Conservation (phyloP, 2,329 filamentous ascomycete genomes). For the Huntiella moniliformis region DNA sequence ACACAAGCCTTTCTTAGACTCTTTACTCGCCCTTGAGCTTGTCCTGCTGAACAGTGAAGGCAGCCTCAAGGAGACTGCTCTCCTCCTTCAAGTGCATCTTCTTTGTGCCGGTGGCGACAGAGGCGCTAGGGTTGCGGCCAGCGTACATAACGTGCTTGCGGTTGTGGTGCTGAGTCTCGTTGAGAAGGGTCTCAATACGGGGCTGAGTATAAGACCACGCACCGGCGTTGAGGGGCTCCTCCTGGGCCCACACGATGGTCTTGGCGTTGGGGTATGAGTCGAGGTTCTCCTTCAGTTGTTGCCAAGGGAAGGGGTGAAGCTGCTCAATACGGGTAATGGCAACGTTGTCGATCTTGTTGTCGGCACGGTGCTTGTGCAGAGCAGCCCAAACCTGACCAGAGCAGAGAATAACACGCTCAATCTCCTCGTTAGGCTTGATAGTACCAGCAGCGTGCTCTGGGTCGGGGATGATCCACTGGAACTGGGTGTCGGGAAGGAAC, state of each 20-base stretch:
- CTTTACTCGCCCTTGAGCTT: conserved; percentile 48
- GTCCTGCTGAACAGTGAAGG: conserved; percentile 45
- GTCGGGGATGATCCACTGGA: conserved; percentile 92
- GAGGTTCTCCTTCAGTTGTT: conserved; percentile 87
- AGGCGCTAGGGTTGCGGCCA: conserved; percentile 80
- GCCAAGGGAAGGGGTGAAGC: conserved; percentile 97
- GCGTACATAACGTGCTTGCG: conserved; percentile 95
- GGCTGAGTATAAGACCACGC: conserved; percentile 97
- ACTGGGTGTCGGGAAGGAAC: conserved; percentile 78
- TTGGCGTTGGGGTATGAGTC: conserved; percentile 95
- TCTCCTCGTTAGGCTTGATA: conserved; percentile 66
- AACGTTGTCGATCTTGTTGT: conserved; percentile 72
- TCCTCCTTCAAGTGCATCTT: conserved; percentile 79
- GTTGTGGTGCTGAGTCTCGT: conserved; percentile 81
- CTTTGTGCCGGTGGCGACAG: conserved; percentile 87
- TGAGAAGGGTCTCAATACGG: conserved; percentile 87
- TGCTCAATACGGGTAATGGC: conserved; percentile 94
- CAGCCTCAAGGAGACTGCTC: conserved; percentile 54
- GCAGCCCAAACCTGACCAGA: conserved; percentile 85
- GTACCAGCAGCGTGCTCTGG: conserved; percentile 57
- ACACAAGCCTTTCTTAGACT: not conserved
- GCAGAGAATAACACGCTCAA: conserved; percentile 88
- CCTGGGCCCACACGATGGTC: conserved; percentile 92
- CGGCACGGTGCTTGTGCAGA: conserved; percentile 74
- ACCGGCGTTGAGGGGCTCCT: conserved; percentile 93